Evolutionary conservation across 805 yeast genomes (phyloP).

Genomic region (Spathaspora hagerdaliae): DNA sequence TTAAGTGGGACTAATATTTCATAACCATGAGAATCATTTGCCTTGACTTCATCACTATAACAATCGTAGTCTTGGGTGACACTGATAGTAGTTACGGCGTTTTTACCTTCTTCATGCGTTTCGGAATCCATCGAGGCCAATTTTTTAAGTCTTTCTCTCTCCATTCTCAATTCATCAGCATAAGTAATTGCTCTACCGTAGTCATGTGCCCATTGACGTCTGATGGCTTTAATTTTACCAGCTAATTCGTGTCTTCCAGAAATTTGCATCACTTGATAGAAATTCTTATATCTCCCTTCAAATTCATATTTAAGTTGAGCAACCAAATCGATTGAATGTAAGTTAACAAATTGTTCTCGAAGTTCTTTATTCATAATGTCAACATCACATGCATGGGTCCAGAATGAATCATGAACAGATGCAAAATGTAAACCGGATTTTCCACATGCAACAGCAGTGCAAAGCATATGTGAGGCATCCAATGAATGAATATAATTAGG

Average conservation of each 20-base stretch:
- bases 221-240: constrained; percentile 42
- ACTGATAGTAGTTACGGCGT: constrained; percentile 69
- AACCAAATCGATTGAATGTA: constrained; percentile 74
- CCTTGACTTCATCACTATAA: background rate
- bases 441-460: constrained; percentile 79
- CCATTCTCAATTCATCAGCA: constrained; percentile 71
- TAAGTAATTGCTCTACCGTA: constrained; percentile 56
- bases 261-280: constrained; percentile 57
- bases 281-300: constrained; percentile 70
- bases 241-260: constrained; percentile 52
- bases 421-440: constrained; percentile 70
- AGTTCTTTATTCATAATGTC: constrained; percentile 64
- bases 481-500: constrained; percentile 93
- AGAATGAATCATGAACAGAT: constrained; percentile 94
- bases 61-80: constrained; percentile 38
- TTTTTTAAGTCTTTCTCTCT: constrained; percentile 56
- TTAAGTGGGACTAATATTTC: constrained; percentile 62
- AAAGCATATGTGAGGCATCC: constrained; percentile 95
- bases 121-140: constrained; percentile 50
- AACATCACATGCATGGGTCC: constrained; percentile 94
- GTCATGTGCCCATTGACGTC: constrained; percentile 45
- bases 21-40: constrained; percentile 18
- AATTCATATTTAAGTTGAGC: constrained; percentile 72
- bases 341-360: constrained; percentile 72
- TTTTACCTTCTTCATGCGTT: constrained; percentile 44